These are phyloP conservation scores for Trichoderma atrobrunneum DNA, from an alignment of 2,329 filamentous ascomycete genomes.

Conservation along the genomic window DNA sequence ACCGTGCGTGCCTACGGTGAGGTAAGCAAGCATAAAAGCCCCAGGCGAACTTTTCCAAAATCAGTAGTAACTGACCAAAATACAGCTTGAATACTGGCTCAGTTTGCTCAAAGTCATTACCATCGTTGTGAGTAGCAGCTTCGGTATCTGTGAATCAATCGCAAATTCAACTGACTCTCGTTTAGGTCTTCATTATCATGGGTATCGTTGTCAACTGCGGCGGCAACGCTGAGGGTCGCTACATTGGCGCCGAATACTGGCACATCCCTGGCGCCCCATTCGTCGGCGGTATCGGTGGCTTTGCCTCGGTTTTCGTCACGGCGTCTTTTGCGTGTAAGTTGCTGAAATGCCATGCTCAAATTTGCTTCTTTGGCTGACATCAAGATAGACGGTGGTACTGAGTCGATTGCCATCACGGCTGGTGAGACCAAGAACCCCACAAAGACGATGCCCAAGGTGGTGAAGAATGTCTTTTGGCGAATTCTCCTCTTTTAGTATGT, in stretches of 20 bases:
- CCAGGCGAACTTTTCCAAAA: not conserved
- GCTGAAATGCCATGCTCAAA: not conserved
- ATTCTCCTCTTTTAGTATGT: slow-evolving; percentile 51
- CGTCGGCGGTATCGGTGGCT: slow-evolving; percentile 62
- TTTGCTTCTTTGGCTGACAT: not conserved
- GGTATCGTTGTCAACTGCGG: slow-evolving; percentile 55
- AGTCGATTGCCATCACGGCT: slow-evolving; percentile 64
- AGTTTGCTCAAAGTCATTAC: not conserved
- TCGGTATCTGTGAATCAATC: slow-evolving; percentile 42
- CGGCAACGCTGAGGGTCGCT: slow-evolving; percentile 50
- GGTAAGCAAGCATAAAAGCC: slow-evolving; percentile 21
- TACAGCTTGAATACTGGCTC: not conserved
- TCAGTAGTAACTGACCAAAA: slow-evolving; percentile 31
- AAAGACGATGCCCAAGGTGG: slow-evolving; percentile 58
- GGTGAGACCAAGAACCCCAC: slow-evolving; percentile 64
- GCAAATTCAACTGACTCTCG: not conserved
- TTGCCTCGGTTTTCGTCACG: slow-evolving; percentile 57
- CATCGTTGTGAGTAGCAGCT: slow-evolving; percentile 34
- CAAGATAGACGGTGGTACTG: slow-evolving; percentile 47
- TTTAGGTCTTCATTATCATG: slow-evolving; percentile 57
- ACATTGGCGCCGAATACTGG: slow-evolving; percentile 60
- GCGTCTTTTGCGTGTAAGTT: slow-evolving; percentile 55
- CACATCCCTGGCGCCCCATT: slow-evolving; percentile 60
- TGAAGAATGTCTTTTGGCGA: slow-evolving; percentile 65
- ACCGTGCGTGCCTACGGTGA: slow-evolving; percentile 37